These are phyloP conservation scores for Teunomyces stri DNA, from an alignment of 805 yeast species.

Conservation along the genomic window DNA sequence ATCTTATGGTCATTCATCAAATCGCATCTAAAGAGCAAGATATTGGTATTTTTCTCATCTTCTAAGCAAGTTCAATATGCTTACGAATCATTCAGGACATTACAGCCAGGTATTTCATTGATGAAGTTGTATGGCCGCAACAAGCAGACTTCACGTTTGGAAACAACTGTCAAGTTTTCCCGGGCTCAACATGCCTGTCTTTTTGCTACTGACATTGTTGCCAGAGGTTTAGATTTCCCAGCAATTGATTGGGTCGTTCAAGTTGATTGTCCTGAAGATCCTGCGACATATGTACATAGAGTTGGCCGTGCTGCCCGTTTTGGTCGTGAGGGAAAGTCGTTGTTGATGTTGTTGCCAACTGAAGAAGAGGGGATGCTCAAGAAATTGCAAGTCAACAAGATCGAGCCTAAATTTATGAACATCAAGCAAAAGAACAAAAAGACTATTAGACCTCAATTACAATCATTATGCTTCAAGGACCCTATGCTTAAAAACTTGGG, in stretches of 20 bases:
- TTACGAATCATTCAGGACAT: constrained; percentile 78
- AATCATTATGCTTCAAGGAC: constrained; percentile 85
- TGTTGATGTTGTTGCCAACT: constrained; percentile 77
- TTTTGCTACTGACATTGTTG: constrained; percentile 88
- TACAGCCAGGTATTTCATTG: constrained; percentile 90
- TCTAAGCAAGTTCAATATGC: constrained; percentile 90
- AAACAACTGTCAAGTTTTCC: constrained; percentile 74
- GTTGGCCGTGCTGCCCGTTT: constrained; percentile 90
- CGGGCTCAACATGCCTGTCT: constrained; percentile 77
- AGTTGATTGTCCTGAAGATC: constrained; percentile 87
- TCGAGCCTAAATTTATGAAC: constrained; percentile 69
- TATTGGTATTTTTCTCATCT: constrained; percentile 80
- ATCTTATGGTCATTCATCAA: constrained; percentile 82
- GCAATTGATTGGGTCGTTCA: constrained; percentile 95
- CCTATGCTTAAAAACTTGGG: constrained; percentile 91
- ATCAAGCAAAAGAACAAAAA: constrained; percentile 73
- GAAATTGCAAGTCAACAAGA: constrained; percentile 58
- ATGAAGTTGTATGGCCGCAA: constrained; percentile 86
- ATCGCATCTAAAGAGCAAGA: constrained; percentile 75
- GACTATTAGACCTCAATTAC: constrained; percentile 78
- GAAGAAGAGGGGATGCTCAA: constrained; percentile 78
- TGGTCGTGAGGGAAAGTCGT: constrained; percentile 78
- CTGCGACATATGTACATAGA: constrained; percentile 84
- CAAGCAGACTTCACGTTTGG: constrained; percentile 85
- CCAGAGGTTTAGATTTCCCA: constrained; percentile 90